A percentile compares a stretch with the other conserved stretches of the same genome.
phyloP scores from a whole-genome alignment of 129 eudicot species.

The Cynara cardunculus region DNA sequence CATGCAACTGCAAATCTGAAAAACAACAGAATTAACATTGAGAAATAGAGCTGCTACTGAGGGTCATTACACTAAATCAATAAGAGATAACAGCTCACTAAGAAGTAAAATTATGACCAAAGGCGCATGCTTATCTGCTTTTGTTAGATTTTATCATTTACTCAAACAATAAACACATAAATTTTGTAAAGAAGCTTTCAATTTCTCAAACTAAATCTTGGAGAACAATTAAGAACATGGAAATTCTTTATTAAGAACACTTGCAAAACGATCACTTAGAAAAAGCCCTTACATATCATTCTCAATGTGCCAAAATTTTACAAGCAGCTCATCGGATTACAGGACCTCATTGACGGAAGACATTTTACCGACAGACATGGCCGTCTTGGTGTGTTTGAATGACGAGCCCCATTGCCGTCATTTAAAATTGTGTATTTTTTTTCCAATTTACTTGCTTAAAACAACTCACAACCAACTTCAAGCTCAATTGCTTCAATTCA shows the following conservation, averaged over 20 bases:
- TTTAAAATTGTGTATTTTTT: neutral
- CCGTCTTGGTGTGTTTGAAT: neutral
- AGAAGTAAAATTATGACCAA: neutral
- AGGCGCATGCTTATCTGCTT: neutral
- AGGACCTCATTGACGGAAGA: neutral
- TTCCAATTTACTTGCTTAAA: neutral
- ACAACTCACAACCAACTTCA: neutral
- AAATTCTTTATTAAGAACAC: neutral
- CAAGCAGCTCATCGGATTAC: neutral
- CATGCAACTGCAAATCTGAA: slow-evolving; percentile 93
- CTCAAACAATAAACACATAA: neutral
- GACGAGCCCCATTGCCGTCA: neutral
- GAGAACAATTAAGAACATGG: neutral
- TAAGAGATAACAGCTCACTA: neutral
- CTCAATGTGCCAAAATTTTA: neutral
- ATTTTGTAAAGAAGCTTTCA: neutral
- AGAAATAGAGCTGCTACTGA: neutral
- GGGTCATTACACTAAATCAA: neutral
- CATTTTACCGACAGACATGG: neutral
- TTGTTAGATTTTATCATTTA: neutral
- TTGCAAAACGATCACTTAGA: neutral
- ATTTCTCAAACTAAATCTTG: neutral
- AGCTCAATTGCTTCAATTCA: neutral
- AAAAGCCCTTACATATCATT: neutral
- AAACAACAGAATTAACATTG: slow-evolving; percentile 6